These are phyloP conservation scores for Termitomyces sp. DNA, from an alignment of 768 basidiomycete species.

Conservation along the genomic window DNA sequence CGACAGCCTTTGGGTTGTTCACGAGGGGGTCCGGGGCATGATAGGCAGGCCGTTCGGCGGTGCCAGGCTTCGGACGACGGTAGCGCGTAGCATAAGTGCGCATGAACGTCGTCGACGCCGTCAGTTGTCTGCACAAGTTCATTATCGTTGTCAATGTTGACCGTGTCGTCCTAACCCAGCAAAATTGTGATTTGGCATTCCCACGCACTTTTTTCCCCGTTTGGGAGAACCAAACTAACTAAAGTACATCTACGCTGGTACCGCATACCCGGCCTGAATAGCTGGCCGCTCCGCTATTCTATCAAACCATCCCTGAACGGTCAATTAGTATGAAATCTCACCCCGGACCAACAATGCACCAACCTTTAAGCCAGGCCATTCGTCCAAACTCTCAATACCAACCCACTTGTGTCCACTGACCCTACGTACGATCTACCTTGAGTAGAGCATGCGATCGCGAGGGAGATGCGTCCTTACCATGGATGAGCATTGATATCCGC, in stretches of 20 bases:
- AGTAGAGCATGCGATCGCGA: neutral
- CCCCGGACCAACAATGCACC: slow-evolving; percentile 1
- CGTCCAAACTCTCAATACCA: slow-evolving; percentile 28
- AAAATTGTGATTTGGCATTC: slow-evolving; percentile 9
- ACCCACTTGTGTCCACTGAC: slow-evolving; percentile 22
- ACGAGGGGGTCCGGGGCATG: slow-evolving; percentile 53
- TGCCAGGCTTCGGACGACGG: slow-evolving; percentile 44
- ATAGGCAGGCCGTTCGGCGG: slow-evolving; percentile 48
- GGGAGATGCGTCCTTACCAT: slow-evolving; percentile 16
- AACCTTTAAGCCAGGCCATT: slow-evolving; percentile 33
- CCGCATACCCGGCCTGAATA: slow-evolving; percentile 17
- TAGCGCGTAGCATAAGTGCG: slow-evolving; percentile 42
- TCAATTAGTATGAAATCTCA: neutral
- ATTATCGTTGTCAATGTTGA: slow-evolving; percentile 7
- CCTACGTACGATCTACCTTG: slow-evolving; percentile 18
- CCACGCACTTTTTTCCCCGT: slow-evolving; percentile 8
- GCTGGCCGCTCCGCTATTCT: slow-evolving; percentile 18
- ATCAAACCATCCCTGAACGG: slow-evolving; percentile 18
- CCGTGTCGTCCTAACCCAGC: neutral
- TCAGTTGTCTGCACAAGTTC: slow-evolving; percentile 21
- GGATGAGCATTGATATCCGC: slow-evolving; percentile 32
- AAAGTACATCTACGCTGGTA: slow-evolving; percentile 1
- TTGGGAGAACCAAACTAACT: neutral
- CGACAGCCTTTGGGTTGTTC: slow-evolving; percentile 45
- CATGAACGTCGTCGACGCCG: slow-evolving; percentile 17